Conservation (phyloP, 1,284 basidiomycete genomes). For the Violaceomyces palustris region DNA sequence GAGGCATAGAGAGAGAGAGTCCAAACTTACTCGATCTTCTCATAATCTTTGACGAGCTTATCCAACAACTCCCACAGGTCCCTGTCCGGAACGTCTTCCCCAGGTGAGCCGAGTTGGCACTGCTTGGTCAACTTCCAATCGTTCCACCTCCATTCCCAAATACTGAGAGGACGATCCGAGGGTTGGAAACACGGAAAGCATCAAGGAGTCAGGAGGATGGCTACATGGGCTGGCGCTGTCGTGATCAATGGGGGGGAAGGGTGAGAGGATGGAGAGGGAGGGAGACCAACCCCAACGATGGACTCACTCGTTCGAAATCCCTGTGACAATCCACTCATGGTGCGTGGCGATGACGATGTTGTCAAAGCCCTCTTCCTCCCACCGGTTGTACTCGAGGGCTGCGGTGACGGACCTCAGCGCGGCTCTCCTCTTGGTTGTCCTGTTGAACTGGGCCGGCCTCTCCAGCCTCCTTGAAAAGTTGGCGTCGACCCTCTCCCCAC, state of each 20-base stretch:
- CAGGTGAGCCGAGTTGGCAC: slow-evolving; percentile 28
- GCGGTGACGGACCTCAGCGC: slow-evolving; percentile 42
- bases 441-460: slow-evolving; percentile 23
- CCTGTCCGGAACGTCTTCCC: slow-evolving; percentile 44
- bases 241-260: too few species aligned
- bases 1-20: background rate
- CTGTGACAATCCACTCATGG: slow-evolving; percentile 47
- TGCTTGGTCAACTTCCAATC: slow-evolving; percentile 37
- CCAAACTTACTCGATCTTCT: slow-evolving; percentile 38
- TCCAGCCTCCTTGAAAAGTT: slow-evolving; percentile 48
- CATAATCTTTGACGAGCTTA: slow-evolving; percentile 34
- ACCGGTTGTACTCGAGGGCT: slow-evolving; percentile 41
- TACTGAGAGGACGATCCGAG: too few species aligned
- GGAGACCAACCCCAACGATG: too few species aligned
- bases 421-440: slow-evolving; percentile 31
- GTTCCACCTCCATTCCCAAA: slow-evolving; percentile 48
- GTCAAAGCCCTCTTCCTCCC: slow-evolving; percentile 50
- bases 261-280: too few species aligned
- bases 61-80: slow-evolving; percentile 51
- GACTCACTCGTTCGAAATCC: slow-evolving; percentile 42
- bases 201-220: too few species aligned
- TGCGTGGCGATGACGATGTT: slow-evolving; percentile 48
- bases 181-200: too few species aligned
- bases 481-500: slow-evolving; percentile 18
- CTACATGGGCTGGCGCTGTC: too few species aligned